Base-by-base conservation (phyloP, 2,329 filamentous ascomycete species). In the Cladosporium colombiae region DNA sequence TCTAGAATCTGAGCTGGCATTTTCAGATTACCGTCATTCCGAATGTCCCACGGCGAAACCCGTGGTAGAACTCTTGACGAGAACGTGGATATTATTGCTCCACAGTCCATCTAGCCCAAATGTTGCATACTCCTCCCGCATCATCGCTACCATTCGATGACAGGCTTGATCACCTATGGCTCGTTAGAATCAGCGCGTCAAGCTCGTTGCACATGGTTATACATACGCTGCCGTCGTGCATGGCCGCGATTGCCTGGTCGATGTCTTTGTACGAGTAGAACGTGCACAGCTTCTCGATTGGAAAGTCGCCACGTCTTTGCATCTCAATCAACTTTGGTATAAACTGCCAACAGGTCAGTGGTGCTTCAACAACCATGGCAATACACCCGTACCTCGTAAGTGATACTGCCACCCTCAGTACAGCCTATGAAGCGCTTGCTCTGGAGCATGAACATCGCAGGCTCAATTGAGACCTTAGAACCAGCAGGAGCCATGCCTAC, bases 401-500 rank as follows among this genome's bases (percentile, higher is more conserved):
- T 37, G 18, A 59, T 37, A n/a, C 56, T 59, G 37, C 40, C 56
- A 16, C 56, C 56, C 37, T 59, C 56, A 3, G 37, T 59, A 25
- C 56, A 59, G 13, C 56, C 56, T 29, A 59, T 59, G 56, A 59
- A 27, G 23, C 23, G 23, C 35, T 59, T 59, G 37, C 46, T 59
- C 18, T 40, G 37, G 37, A 59, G 23, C 56, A 59, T 59, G 56
- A 59, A 59, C 14, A 37, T 59, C 8, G 56, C 56, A n/a, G 56
- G 56, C 10, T 59, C 56, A 10, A 59, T 25, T 5, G 56, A n/a
- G 1, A 59, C 25, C 16, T 59, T 59, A 5, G 56, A 59, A 5
- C 56, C 56, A 29, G 56, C 23, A 11, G 56, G 56, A 29, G 56
- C 56, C 56, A 59, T 59, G 37, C 56, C 56, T 16, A 59, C 56